These are phyloP conservation scores for Sutorius australiensis DNA, from an alignment of 768 basidiomycete genomes.

Conservation along the genomic window DNA sequence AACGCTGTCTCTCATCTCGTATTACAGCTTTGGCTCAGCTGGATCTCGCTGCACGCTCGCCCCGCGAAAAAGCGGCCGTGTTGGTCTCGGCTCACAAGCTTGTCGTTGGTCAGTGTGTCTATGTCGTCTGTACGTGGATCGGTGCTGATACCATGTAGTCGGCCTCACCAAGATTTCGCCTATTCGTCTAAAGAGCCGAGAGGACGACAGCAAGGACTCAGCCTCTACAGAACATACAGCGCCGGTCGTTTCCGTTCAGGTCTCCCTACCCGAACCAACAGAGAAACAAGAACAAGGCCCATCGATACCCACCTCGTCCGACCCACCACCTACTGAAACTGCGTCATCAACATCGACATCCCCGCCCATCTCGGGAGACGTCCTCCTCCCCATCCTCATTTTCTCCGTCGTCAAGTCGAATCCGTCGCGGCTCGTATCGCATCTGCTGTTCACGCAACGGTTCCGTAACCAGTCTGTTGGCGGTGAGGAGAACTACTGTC, in stretches of 20 bases:
- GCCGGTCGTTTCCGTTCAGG: constrained; percentile 1
- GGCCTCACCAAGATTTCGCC: constrained; percentile 72
- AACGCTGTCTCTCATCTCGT: constrained; percentile 27
- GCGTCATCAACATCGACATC: constrained; percentile 11
- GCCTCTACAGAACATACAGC: background rate
- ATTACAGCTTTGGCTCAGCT: constrained; percentile 51
- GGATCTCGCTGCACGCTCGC: constrained; percentile 48
- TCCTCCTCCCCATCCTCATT: constrained; percentile 90
- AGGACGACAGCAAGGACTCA: constrained; percentile 16
- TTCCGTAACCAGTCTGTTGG: constrained; percentile 30
- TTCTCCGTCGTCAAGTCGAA: constrained; percentile 93
- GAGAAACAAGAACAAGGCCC: background rate
- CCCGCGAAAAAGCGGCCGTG: constrained; percentile 74
- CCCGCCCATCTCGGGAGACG: constrained; percentile 75
- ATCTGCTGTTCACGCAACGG: constrained; percentile 38
- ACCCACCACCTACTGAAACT: constrained; percentile 7
- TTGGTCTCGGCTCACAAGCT: constrained; percentile 83
- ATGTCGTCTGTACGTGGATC: background rate
- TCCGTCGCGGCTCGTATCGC: constrained; percentile 69
- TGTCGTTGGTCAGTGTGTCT: constrained; percentile 59
- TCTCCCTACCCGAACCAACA: background rate
- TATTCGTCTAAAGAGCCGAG: constrained; percentile 67
- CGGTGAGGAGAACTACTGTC: constrained; percentile 85
- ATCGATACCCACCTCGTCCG: constrained; percentile 6
- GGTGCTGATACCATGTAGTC: constrained; percentile 39